A percentile compares a stretch with the other conserved stretches of the same genome.
Evolutionary conservation across 768 basidiomycete species (phyloP).

Genomic region (Lactarius evosmus): DNA sequence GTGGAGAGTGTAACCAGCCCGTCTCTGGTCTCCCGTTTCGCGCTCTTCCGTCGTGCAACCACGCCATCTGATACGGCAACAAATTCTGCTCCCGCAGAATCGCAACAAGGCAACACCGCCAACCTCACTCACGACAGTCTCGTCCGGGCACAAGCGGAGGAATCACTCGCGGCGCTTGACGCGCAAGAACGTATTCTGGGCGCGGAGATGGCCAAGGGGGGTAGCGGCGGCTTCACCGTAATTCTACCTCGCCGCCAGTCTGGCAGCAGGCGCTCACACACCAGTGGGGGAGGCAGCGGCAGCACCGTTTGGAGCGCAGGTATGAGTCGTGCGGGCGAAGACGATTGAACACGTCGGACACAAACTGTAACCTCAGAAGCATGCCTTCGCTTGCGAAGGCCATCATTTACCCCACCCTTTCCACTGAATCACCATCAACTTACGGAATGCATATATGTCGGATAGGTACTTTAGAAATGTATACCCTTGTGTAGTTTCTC

Average conservation of each 20-base stretch:
- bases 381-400: not conserved
- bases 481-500: slow-evolving; percentile 25
- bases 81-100: slow-evolving; percentile 42
- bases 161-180: slow-evolving; percentile 72
- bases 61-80: slow-evolving; percentile 49
- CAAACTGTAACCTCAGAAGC: slow-evolving; percentile 7
- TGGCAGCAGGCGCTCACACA: slow-evolving; percentile 55
- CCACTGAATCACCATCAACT: slow-evolving; percentile 11
- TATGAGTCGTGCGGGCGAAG: slow-evolving; percentile 58
- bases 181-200: slow-evolving; percentile 70
- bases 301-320: slow-evolving; percentile 89
- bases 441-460: slow-evolving; percentile 18
- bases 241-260: slow-evolving; percentile 48
- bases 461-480: slow-evolving; percentile 21
- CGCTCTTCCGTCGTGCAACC: slow-evolving; percentile 63
- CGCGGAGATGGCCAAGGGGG: slow-evolving; percentile 73
- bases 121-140: slow-evolving; percentile 72
- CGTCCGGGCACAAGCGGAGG: slow-evolving; percentile 76
- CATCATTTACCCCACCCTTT: slow-evolving; percentile 25
- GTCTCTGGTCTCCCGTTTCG: slow-evolving; percentile 51
- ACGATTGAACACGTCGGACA: slow-evolving; percentile 29
- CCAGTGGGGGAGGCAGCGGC: slow-evolving; percentile 62
- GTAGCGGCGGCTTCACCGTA: slow-evolving; percentile 75
- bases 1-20: slow-evolving; percentile 34
- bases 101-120: slow-evolving; percentile 32